Evolutionary conservation across 208 protist species (phyloP).

Genomic region (Spongospora subterranea): DNA sequence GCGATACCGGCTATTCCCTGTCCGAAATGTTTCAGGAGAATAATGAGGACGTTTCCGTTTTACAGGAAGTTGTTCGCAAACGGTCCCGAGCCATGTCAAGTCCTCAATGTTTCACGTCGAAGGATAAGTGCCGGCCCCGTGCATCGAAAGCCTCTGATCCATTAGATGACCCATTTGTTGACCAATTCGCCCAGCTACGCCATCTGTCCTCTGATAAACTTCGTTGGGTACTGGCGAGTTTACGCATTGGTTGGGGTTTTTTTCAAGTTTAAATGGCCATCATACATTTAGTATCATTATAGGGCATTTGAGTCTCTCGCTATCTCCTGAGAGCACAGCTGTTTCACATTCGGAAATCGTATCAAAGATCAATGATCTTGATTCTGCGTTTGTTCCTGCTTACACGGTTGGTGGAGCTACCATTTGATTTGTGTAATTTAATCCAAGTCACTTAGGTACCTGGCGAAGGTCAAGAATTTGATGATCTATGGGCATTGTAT

Average conservation of each 20-base stretch:
- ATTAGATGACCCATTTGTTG: conserved; percentile 43
- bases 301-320: neutral
- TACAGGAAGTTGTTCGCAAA: neutral
- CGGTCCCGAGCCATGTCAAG: neutral
- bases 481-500: neutral
- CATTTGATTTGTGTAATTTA: neutral
- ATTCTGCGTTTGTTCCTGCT: neutral
- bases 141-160: neutral
- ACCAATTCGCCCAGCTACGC: conserved; percentile 33
- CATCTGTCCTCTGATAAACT: neutral
- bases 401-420: neutral
- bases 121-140: neutral
- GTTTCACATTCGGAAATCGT: neutral
- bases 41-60: neutral
- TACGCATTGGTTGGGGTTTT: neutral
- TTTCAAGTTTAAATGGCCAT: neutral
- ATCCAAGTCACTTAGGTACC: neutral
- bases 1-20: neutral
- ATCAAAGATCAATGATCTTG: neutral
- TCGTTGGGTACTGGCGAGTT: neutral
- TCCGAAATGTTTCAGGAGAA: no score
- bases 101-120: conserved; percentile 22
- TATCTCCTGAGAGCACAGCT: neutral
- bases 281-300: neutral
- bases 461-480: neutral